Percentiles rank a stretch among this genome's conserved stretches.
Evolutionary conservation across 495 filamentous ascomycete genomes (phyloP).

Genomic region (Tuber aestivum): DNA sequence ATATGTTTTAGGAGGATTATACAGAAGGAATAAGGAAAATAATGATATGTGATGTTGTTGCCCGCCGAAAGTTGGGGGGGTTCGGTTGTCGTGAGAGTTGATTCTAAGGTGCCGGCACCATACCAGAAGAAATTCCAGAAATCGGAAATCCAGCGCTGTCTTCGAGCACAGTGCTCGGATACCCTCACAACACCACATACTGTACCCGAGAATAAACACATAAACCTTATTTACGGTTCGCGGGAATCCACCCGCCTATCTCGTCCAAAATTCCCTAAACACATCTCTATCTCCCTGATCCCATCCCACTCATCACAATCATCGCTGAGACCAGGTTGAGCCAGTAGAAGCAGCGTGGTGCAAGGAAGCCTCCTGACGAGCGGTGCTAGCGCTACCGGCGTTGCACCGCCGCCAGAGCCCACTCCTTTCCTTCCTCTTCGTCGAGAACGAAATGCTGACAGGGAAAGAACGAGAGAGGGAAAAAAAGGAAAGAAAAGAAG

Average conservation of each 20-base stretch:
- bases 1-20: no score
- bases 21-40: no score
- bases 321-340: not conserved
- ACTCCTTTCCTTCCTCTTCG: slow-evolving; percentile 12
- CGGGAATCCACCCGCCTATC: not conserved
- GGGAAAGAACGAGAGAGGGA: not conserved
- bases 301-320: not conserved
- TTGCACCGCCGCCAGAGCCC: slow-evolving; percentile 1
- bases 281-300: not conserved
- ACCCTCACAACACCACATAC: not conserved
- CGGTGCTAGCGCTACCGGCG: not conserved
- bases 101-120: not conserved
- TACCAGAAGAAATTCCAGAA: not conserved
- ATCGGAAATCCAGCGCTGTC: not conserved
- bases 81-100: no score
- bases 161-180: not conserved
- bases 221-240: not conserved
- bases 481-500: slow-evolving; percentile 7
- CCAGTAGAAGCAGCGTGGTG: not conserved
- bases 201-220: not conserved
- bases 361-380: not conserved
- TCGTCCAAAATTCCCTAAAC: not conserved
- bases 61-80: no score
- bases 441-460: slow-evolving; percentile 9
- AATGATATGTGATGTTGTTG: no score